A percentile compares a stretch with the other conserved stretches of the same genome.
phyloP scores from a whole-genome alignment of 495 filamentous ascomycete genomes.

The Talaromyces trachyspermus region DNA sequence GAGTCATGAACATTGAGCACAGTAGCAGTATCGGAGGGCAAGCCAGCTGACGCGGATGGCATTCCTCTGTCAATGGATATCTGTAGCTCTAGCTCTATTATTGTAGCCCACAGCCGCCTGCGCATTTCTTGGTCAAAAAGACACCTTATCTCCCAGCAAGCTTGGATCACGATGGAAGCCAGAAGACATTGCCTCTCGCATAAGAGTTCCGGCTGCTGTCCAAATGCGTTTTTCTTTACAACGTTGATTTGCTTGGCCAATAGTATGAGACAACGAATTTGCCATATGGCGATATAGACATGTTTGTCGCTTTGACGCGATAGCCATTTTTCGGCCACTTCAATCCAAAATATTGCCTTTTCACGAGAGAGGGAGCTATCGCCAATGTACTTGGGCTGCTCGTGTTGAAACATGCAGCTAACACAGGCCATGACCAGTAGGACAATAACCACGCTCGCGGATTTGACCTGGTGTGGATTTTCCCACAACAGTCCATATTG shows the following conservation, averaged over 20 bases:
- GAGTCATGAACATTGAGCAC: slow-evolving; percentile 45
- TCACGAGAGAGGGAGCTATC: slow-evolving; percentile 29
- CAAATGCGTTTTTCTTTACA: slow-evolving; percentile 45
- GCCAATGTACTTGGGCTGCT: slow-evolving; percentile 31
- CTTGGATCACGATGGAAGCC: slow-evolving; percentile 51
- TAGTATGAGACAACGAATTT: slow-evolving; percentile 41
- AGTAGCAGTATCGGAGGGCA: slow-evolving; percentile 42
- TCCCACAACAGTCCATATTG: slow-evolving; percentile 40
- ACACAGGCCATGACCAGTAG: slow-evolving; percentile 27
- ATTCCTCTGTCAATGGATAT: slow-evolving; percentile 46
- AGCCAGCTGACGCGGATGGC: slow-evolving; percentile 39
- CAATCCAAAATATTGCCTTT: slow-evolving; percentile 28
- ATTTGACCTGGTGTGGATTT: slow-evolving; percentile 19
- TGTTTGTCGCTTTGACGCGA: slow-evolving; percentile 29
- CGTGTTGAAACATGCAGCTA: slow-evolving; percentile 29
- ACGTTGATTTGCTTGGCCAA: slow-evolving; percentile 42
- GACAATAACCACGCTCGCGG: slow-evolving; percentile 23
- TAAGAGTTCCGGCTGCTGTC: slow-evolving; percentile 41
- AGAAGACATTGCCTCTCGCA: slow-evolving; percentile 42
- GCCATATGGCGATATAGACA: slow-evolving; percentile 40
- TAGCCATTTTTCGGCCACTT: slow-evolving; percentile 28
- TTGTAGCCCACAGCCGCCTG: slow-evolving; percentile 49
- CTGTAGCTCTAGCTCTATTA: slow-evolving; percentile 47
- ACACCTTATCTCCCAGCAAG: slow-evolving; percentile 27
- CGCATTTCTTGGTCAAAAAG: slow-evolving; percentile 45